Base-by-base conservation (phyloP, 805 yeast genomes). In the Jamesozyma lodderae region DNA sequence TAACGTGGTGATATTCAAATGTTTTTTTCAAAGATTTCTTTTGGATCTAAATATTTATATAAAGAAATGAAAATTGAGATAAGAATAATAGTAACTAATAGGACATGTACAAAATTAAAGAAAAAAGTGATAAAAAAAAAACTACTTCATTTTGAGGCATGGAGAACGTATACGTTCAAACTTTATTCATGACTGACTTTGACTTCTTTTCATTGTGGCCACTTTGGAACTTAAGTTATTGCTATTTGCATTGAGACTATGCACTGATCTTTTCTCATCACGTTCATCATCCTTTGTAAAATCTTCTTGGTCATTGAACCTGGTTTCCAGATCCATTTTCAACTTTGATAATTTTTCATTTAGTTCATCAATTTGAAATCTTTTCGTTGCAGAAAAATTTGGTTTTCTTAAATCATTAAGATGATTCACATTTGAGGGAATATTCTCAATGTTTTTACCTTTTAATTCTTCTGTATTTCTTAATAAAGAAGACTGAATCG, bases 291-390 rank as follows among this genome's bases (percentile, higher is more conserved):
- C 11, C n/a, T 17, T 29, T 6, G 30, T 14, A n/a, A 7, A 17
- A 27, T 27, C 18, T 15, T 27, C 31, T 9, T 14, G 6, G 14
- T 19, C n/a, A 6, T 10, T 17, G n/a, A 29, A 29, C 17, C 18
- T 30, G 8, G n/a, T 25, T 9, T 18, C 29, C 14, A 31, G 25
- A 22, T 36, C 28, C 3, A 15, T 37, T 16, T 47, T 49, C 33
- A 59, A 37, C 16, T 48, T 50, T 6, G 53, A 40, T 14, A 59
- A 35, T 38, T 55, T 63, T 41, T 62, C 65, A 18, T 59, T 55
- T 14, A 63, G 40, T 29, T 52, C 52, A 8, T 57, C 60, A 6
- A 58, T 40, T 38, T 58, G 54, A 33, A 57, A 19, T 5, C 24
- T 20, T 6, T 24, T 15, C 13, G 6, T 33, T 15, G 29, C 2